Conservation (phyloP, 495 filamentous ascomycete genomes). For the Xylaria castorea region DNA sequence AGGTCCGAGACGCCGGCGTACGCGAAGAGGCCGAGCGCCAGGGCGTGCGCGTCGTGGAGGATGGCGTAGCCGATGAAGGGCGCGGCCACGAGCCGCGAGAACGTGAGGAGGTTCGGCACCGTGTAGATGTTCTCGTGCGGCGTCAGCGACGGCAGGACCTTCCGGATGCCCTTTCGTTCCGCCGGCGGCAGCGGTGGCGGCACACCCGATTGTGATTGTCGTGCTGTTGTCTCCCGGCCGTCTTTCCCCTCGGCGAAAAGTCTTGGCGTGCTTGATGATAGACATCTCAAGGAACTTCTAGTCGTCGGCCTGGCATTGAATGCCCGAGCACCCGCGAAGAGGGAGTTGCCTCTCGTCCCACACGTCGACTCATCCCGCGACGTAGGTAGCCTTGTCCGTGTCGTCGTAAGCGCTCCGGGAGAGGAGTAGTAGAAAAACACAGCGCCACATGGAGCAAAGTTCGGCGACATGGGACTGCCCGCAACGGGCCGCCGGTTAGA, state of each 20-base stretch:
- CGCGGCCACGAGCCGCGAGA: slow-evolving; percentile 82
- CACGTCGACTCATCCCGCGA: background rate
- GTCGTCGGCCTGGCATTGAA: too few relatives aligned
- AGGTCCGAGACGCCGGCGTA: slow-evolving; percentile 93
- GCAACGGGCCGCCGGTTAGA: background rate
- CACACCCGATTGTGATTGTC: background rate
- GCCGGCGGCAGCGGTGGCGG: too few relatives aligned
- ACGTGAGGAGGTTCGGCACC: slow-evolving; percentile 88
- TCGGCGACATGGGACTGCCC: too few relatives aligned
- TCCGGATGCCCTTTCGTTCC: slow-evolving; percentile 40
- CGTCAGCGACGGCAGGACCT: slow-evolving; percentile 59
- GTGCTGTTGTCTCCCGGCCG: background rate
- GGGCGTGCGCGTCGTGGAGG: slow-evolving; percentile 76
- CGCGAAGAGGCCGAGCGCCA: slow-evolving; percentile 82
- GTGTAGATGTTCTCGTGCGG: slow-evolving; percentile 94
- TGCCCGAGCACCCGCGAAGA: background rate
- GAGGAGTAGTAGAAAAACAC: background rate
- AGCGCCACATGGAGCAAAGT: background rate
- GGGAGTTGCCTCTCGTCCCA: background rate
- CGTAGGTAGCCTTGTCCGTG: background rate
- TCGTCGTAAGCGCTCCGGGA: background rate
- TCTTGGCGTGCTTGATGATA: slow-evolving; percentile 8
- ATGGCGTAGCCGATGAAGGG: slow-evolving; percentile 90
- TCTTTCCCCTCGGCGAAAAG: background rate
- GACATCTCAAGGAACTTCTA: background rate